Evolutionary conservation across 1,284 basidiomycete species (phyloP), one percentile per base, ranked within the genome.

Genomic region (Schizophyllum commune): DNA sequence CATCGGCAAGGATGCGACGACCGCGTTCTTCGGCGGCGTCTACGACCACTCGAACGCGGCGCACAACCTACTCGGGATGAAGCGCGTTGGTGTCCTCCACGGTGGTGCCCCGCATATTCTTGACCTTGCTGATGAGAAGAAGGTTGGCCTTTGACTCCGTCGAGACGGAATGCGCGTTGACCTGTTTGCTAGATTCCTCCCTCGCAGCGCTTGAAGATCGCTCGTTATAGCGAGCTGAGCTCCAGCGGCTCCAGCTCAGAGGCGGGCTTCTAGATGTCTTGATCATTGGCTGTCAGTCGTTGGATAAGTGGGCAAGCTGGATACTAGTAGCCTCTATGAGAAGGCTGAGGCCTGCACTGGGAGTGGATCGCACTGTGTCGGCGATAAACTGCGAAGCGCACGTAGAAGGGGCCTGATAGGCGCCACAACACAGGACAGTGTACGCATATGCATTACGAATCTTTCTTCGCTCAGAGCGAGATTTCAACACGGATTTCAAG

Each of bases 41-140:
- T 92, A 94, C 73, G 83, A 86, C 58, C 92, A 94, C 70, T 90
- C 89, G 20, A 91, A 92, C 72, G 92, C 90, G 15, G 92, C 92
- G 7, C 88, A 92, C 72, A 89, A 89, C 67, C 86, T 88, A 70
- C 81, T 92, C 32, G 87, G 88, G 2, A 90, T 90, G 87, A 87
- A 88, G 78, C 85, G 90, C 53, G 90, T 92, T 21, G 90, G 89
- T 61, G 78, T 87, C 60, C 75, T 92, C 60, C 82, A 84, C 54
- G 89, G 88, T 52, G 65, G 61, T 19, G 19, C 39, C 17, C 62
- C 60, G 11, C 62, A 61, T 17, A 47, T 47, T 17, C 9, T 13
- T 8, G 39, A 47, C 39, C 56, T 32, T 6, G 32, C 19, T 6
- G 62, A 63, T 22, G 62, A 63, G 17, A 57, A 61, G 47, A 22